A percentile compares a stretch with the other conserved stretches of the same genome.
Conservation (phyloP, 2,329 filamentous ascomycete species). For the Penicillium sp. region DNA sequence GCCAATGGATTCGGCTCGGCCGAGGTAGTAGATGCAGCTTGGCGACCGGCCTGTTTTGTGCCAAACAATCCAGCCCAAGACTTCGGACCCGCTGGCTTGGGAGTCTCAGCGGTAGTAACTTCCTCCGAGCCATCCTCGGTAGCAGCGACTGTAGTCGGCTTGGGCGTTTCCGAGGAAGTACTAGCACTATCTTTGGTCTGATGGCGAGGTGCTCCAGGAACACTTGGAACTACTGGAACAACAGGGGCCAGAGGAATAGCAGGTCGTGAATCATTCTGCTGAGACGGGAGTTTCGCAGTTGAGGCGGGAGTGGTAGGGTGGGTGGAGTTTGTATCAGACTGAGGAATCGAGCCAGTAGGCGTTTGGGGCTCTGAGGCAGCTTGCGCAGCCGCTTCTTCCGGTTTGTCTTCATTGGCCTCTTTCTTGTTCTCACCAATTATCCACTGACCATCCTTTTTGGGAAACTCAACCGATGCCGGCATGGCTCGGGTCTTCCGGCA, state of each 20-base stretch:
- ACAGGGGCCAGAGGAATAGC: conserved; percentile 51
- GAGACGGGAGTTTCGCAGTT: conserved; percentile 35
- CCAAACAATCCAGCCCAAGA: conserved; percentile 70
- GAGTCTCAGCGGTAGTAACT: conserved; percentile 7
- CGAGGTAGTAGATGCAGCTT: conserved; percentile 28
- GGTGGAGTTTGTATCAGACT: conserved; percentile 56
- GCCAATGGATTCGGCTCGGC: conserved; percentile 41
- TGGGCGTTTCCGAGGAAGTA: conserved; percentile 36
- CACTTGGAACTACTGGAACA: conserved; percentile 45
- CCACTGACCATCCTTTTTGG: conserved; percentile 43
- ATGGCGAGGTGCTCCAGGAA: conserved; percentile 33
- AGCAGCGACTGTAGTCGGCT: conserved; percentile 23
- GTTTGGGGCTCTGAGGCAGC: conserved; percentile 52
- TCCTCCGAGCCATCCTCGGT: conserved; percentile 4
- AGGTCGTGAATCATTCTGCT: conserved; percentile 36
- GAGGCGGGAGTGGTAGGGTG: conserved; percentile 58
- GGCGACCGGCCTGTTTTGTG: conserved; percentile 43
- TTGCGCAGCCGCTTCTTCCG: conserved; percentile 16
- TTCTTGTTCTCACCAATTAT: conserved; percentile 20
- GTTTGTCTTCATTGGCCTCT: conserved; percentile 19
- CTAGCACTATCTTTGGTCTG: conserved; percentile 35
- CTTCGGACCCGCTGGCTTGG: conserved; percentile 51
- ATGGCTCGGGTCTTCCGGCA: conserved; percentile 43
- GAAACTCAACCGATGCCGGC: conserved; percentile 49
- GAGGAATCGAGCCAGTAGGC: conserved; percentile 57